Conservation (phyloP, 2,329 filamentous ascomycete genomes). For the Lachnellula cervina region DNA sequence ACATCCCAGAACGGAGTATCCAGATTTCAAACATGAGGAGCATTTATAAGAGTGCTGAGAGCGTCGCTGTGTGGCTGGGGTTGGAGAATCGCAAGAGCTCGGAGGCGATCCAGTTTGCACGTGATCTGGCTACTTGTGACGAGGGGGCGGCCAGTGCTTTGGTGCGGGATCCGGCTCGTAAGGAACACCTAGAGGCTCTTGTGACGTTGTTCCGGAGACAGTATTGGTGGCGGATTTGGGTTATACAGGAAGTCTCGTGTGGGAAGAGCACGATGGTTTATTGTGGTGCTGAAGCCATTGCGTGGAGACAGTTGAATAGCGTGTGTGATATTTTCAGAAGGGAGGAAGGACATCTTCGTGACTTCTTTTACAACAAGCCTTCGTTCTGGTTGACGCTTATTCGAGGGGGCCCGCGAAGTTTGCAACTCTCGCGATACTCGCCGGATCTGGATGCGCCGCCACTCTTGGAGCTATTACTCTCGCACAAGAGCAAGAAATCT, state of each 20-base stretch:
- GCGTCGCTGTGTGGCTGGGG: slow-evolving; percentile 23
- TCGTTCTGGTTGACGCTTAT: slow-evolving; percentile 19
- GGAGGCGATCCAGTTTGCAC: slow-evolving; percentile 15
- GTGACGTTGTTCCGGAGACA: slow-evolving; percentile 34
- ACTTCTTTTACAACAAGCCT: slow-evolving; percentile 16
- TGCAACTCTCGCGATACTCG: slow-evolving; percentile 22
- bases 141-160: slow-evolving; percentile 10
- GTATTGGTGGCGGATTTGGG: slow-evolving; percentile 40
- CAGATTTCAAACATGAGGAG: slow-evolving; percentile 22
- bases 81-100: slow-evolving; percentile 7
- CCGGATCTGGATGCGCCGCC: slow-evolving; percentile 12
- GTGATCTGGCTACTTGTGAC: slow-evolving; percentile 12
- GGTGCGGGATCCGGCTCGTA: slow-evolving; percentile 8
- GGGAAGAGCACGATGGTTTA: slow-evolving; percentile 33
- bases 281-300: slow-evolving; percentile 34
- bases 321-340: slow-evolving; percentile 18
- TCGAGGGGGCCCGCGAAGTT: slow-evolving; percentile 19
- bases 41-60: slow-evolving; percentile 22
- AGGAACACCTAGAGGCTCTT: slow-evolving; percentile 28
- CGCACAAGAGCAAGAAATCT: slow-evolving; percentile 27
- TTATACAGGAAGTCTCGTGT: slow-evolving; percentile 40
- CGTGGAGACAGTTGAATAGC: slow-evolving; percentile 33
- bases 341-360: slow-evolving; percentile 11
- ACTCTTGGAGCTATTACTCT: slow-evolving; percentile 23
- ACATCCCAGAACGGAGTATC: slow-evolving; percentile 19